Percentiles rank a stretch among this genome's conserved stretches.
These are phyloP conservation scores for Irpex rosettiformis DNA, from an alignment of 1,284 basidiomycete species.

Conservation along the genomic window DNA sequence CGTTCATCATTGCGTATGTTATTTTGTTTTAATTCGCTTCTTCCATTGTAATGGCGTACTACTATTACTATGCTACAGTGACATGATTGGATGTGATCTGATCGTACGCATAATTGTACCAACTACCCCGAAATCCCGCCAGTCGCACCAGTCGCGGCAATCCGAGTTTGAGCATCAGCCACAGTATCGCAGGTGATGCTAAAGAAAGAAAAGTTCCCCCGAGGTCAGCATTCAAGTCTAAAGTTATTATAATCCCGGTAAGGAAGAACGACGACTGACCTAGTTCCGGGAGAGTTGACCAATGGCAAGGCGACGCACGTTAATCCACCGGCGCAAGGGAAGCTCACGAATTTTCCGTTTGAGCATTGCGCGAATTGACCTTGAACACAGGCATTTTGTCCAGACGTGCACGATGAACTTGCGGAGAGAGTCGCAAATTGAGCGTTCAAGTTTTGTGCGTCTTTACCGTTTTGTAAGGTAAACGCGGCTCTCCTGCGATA, in stretches of 20 bases:
- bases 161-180: constrained; percentile 48
- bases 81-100: neutral
- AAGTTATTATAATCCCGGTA: neutral
- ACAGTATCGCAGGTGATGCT: constrained; percentile 49
- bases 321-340: constrained; percentile 35
- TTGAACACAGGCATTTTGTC: constrained; percentile 24
- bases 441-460: constrained; percentile 47
- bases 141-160: constrained; percentile 48
- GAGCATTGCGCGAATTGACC: constrained; percentile 37
- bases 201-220: neutral
- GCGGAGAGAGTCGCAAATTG: constrained; percentile 42
- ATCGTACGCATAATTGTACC: neutral
- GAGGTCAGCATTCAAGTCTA: neutral
- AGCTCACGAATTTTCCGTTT: constrained; percentile 35
- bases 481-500: constrained; percentile 1
- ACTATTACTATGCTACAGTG: neutral
- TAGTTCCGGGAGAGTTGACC: constrained; percentile 19
- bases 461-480: constrained; percentile 41
- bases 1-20: too few species aligned
- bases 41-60: neutral
- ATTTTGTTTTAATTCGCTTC: neutral
- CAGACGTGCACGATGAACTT: constrained; percentile 34
- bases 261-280: neutral
- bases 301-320: constrained; percentile 50
- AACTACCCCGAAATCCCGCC: constrained; percentile 30